Base-by-base conservation (phyloP, 768 basidiomycete species). In the Scleroderma citrinum region DNA sequence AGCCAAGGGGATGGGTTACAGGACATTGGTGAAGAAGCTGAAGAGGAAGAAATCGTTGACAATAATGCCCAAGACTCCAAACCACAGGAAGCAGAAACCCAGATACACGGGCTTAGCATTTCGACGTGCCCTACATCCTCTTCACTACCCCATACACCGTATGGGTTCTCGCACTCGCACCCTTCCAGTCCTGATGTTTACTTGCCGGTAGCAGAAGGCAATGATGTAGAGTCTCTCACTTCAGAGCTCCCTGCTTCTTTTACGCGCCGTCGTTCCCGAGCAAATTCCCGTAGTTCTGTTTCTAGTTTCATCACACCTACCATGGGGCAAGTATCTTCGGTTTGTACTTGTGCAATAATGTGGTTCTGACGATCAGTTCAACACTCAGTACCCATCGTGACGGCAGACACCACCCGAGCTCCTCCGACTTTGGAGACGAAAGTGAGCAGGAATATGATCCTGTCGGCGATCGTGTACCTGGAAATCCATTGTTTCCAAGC, bases 401-500 rank as follows among this genome's bases (percentile, higher is more conserved):
- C 34, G 38, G 48, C 1, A 44, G 45, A 16, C 43, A 46, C 26
- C 50, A 36, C 34, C 47, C 40, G 24, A n/a, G 51, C 20, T 51
- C 52, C 35, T 62, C 60, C 2, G 63, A 62, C 34, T 34, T 48
- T 0, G 63, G 63, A 39, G 65, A 65, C 41, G 65, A 63, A 36
- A 57, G 48, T 36, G 64, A 65, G n/a, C 59, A 52, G 11, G 59
- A 64, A 12, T 78, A 81, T 57, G 70, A 80, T 59, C 66, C 73
- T 3, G 68, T 77, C n/a, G 77, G 75, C 8, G 86, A 88, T 55
- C 75, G 87, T 5, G 73, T 71, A 1, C 81, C 84, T 2, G 90
- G 87, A 0, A 78, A 82, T 55, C 90, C 89, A 13, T 68, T 92
- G 7, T 94, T 94, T 70, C 87, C 87, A 3, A 84, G 80, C 55